These are phyloP conservation scores for Microstegium vimineum DNA, from an alignment of 176 grass and related monocot species.

Conservation along the genomic window DNA sequence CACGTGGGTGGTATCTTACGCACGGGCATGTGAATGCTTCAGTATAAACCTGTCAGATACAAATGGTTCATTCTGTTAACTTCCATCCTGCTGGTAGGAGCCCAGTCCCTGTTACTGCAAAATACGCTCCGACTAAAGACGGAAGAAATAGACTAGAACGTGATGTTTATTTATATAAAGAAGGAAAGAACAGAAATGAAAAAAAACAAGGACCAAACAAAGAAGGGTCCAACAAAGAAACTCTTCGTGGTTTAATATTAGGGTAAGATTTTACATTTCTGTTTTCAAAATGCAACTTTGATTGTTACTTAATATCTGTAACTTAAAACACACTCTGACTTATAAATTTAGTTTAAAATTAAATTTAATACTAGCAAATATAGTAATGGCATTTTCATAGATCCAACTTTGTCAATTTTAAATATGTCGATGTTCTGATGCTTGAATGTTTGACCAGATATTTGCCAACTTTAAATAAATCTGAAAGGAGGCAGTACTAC, in stretches of 20 bases:
- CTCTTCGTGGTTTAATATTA: background rate
- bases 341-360: background rate
- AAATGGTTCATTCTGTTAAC: background rate
- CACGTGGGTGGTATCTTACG: constrained; percentile 78
- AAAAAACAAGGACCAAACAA: background rate
- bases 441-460: background rate
- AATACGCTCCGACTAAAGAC: background rate
- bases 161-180: background rate
- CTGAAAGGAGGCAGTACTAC: background rate
- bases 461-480: background rate
- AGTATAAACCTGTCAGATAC: constrained; percentile 67
- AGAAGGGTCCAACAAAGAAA: background rate
- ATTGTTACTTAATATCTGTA: background rate
- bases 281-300: background rate
- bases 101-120: background rate
- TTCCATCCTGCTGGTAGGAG: background rate
- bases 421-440: background rate
- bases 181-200: too few species aligned
- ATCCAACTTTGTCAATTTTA: background rate
- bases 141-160: background rate
- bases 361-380: background rate
- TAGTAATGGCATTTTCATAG: background rate
- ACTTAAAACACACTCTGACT: background rate
- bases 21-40: constrained; percentile 88
- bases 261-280: background rate